Percentiles rank a stretch among this genome's conserved stretches.
These are phyloP conservation scores for Peronospora belbahrii DNA, from an alignment of 352 stramenopile genomes.

Conservation along the genomic window DNA sequence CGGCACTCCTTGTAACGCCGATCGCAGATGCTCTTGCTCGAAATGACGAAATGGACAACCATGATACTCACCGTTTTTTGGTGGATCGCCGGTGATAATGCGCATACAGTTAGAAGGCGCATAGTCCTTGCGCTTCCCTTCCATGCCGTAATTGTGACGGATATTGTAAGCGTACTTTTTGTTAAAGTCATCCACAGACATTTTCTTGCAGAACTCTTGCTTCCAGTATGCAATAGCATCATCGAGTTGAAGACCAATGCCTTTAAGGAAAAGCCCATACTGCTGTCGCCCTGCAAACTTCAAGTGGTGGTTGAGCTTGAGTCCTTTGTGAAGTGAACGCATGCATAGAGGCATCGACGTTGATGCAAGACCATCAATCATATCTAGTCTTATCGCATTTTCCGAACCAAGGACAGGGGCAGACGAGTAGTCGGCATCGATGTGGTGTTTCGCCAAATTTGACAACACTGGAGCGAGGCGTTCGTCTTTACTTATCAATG, in stretches of 20 bases:
- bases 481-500: conserved; percentile 87
- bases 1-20: conserved; percentile 70
- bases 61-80: conserved; percentile 92
- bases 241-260: conserved; percentile 92
- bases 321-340: conserved; percentile 89
- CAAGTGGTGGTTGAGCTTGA: conserved; percentile 94
- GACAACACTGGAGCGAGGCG: conserved; percentile 90
- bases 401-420: conserved; percentile 31
- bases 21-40: conserved; percentile 89
- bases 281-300: conserved; percentile 96
- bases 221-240: conserved; percentile 96
- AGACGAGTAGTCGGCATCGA: conserved; percentile 83
- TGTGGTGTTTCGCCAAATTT: conserved; percentile 96
- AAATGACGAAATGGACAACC: conserved; percentile 97
- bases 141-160: conserved; percentile 98
- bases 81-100: conserved; percentile 95
- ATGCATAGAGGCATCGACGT: conserved; percentile 98
- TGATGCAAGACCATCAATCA: conserved; percentile 85
- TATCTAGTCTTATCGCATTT: conserved; percentile 82
- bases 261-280: conserved; percentile 98
- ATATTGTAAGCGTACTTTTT: conserved; percentile 99
- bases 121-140: conserved; percentile 97
- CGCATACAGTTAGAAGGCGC: conserved; percentile 94
- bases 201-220: conserved; percentile 89
- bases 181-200: conserved; percentile 95